Evolutionary conservation across 2,329 filamentous ascomycete genomes (phyloP).

Genomic region (Diaporthe velutina): DNA sequence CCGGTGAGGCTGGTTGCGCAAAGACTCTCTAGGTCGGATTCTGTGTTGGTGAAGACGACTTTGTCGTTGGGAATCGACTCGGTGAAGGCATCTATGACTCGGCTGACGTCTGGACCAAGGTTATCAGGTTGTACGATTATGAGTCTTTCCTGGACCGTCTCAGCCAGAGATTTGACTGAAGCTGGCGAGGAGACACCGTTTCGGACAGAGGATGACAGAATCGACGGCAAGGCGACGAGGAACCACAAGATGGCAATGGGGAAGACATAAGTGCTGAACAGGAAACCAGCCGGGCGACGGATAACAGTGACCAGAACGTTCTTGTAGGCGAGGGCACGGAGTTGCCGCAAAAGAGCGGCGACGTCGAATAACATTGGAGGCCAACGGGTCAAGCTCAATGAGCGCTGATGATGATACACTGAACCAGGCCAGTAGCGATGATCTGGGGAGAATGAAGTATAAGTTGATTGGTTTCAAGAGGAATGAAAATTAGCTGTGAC

Average conservation of each 20-base stretch:
- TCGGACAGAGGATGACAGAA: background rate
- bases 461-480: background rate
- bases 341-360: background rate
- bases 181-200: background rate
- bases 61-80: background rate
- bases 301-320: background rate
- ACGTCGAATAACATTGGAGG: background rate
- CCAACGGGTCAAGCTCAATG: background rate
- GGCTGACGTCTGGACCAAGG: constrained; percentile 8
- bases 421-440: background rate
- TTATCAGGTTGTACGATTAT: background rate
- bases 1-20: background rate
- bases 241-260: background rate
- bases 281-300: background rate
- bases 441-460: background rate
- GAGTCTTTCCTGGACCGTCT: background rate
- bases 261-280: constrained; percentile 5
- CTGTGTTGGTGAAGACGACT: background rate
- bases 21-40: background rate
- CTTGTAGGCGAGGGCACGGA: constrained; percentile 3
- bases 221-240: background rate
- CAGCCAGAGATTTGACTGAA: background rate
- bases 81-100: background rate
- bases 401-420: background rate
- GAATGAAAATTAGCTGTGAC: background rate